These are phyloP conservation scores for Trichosanthes truncata DNA, from an alignment of 306 rosid genomes.

Conservation along the genomic window DNA sequence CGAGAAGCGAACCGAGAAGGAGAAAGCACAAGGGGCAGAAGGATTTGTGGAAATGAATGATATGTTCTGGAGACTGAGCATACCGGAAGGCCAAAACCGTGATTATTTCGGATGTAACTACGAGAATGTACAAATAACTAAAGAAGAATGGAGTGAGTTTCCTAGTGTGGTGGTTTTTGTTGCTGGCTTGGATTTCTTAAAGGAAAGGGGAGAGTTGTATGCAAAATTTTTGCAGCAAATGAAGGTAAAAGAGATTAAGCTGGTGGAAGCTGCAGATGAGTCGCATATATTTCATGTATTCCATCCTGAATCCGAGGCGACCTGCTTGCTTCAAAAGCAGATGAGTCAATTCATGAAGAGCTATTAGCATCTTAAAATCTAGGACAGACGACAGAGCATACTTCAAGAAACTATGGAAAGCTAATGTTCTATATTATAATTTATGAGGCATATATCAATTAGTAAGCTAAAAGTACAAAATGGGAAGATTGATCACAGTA, in stretches of 20 bases:
- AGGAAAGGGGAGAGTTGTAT: slow-evolving; percentile 71
- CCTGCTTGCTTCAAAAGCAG: slow-evolving; percentile 49
- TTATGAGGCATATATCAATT: not conserved
- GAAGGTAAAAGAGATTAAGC: slow-evolving; percentile 35
- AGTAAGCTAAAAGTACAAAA: not conserved
- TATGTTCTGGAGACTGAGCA: slow-evolving; percentile 58
- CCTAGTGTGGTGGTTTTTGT: slow-evolving; percentile 62
- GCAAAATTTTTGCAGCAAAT: slow-evolving; percentile 47
- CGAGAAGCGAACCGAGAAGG: slow-evolving; percentile 50
- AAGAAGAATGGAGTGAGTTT: slow-evolving; percentile 33
- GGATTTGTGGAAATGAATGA: slow-evolving; percentile 27
- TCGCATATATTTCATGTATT: slow-evolving; percentile 49
- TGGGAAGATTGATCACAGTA: not conserved
- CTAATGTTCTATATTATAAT: not conserved
- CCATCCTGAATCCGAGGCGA: slow-evolving; percentile 41
- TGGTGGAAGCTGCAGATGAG: slow-evolving; percentile 51
- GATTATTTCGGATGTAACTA: slow-evolving; percentile 59
- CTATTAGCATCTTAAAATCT: slow-evolving; percentile 7
- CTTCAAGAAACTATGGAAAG: not conserved
- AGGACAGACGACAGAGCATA: not conserved
- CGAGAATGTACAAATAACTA: slow-evolving; percentile 29
- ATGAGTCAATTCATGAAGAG: slow-evolving; percentile 48
- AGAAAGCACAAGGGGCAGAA: slow-evolving; percentile 22
- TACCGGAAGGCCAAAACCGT: slow-evolving; percentile 40
- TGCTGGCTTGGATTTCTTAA: slow-evolving; percentile 63